Evolutionary conservation across 345 rosid genomes (phyloP).

Genomic region (Hevea brasiliensis): DNA sequence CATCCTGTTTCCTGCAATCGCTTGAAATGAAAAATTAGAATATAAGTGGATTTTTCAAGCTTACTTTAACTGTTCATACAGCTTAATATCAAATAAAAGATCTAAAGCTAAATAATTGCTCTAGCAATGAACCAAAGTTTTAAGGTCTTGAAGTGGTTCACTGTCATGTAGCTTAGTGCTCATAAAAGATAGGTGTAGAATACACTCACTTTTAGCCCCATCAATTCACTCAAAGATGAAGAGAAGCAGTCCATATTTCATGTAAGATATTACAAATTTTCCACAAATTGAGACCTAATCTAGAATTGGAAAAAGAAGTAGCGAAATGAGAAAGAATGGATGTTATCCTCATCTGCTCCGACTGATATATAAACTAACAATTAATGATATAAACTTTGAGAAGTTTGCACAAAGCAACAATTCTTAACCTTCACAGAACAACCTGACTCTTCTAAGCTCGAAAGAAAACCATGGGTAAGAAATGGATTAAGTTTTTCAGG

Average conservation of each 20-base stretch:
- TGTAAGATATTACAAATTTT: neutral
- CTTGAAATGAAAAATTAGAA: constrained; percentile 14
- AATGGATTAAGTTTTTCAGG: constrained; percentile 74
- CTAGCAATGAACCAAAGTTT: neutral
- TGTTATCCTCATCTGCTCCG: neutral
- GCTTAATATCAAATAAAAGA: neutral
- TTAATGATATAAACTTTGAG: neutral
- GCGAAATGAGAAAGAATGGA: neutral
- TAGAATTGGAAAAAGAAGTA: neutral
- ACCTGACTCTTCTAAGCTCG: constrained; percentile 74
- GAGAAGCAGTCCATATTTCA: neutral
- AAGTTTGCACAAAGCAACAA: neutral
- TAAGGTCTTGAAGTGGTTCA: neutral
- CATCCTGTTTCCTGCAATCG: constrained; percentile 86
- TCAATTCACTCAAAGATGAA: neutral
- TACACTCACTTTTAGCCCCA: neutral
- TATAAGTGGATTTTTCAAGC: neutral
- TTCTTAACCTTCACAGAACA: constrained; percentile 65
- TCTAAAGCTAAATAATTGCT: neutral
- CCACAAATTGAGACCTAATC: neutral
- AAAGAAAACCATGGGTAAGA: constrained; percentile 74
- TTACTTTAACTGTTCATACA: neutral
- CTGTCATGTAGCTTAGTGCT: neutral
- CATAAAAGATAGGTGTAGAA: neutral
- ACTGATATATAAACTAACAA: neutral